These are phyloP conservation scores for Pleurotus tuber-regium DNA, from an alignment of 768 basidiomycete genomes.

Conservation along the genomic window DNA sequence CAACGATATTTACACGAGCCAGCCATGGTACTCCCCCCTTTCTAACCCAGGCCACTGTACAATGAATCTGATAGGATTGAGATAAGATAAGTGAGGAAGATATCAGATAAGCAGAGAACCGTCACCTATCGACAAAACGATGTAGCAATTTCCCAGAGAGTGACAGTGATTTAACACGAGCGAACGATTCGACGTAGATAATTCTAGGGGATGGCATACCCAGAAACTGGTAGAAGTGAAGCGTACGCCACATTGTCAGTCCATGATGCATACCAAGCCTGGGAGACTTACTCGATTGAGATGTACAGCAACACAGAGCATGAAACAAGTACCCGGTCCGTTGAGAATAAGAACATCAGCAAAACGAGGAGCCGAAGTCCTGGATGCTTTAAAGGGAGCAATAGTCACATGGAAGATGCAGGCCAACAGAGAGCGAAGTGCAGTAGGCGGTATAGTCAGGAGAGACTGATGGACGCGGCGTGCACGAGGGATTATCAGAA, in stretches of 20 bases:
- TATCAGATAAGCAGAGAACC: conserved; percentile 20
- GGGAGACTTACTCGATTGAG: conserved; percentile 61
- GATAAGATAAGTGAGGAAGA: conserved; percentile 4
- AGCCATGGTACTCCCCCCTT: conserved; percentile 54
- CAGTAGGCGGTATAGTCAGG: conserved; percentile 65
- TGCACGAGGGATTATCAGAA: conserved; percentile 82
- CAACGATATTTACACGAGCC: conserved; percentile 73
- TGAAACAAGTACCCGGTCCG: conserved; percentile 92
- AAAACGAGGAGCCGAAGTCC: conserved; percentile 28
- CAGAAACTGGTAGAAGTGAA: conserved; percentile 59
- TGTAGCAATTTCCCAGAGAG: conserved; percentile 81
- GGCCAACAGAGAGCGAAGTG: conserved; percentile 54
- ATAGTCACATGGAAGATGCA: conserved; percentile 65
- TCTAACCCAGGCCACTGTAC: conserved; percentile 84
- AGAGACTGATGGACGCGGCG: conserved; percentile 82
- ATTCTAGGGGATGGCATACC: conserved; percentile 67
- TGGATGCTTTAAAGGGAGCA: conserved; percentile 39
- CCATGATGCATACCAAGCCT: background rate
- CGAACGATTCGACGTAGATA: conserved; percentile 94
- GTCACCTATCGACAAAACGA: conserved; percentile 81
- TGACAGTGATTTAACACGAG: conserved; percentile 78
- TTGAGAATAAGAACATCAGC: conserved; percentile 85
- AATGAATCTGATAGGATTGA: conserved; percentile 56
- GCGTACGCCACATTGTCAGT: too few species aligned
- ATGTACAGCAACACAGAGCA: conserved; percentile 69